A percentile compares a stretch with the other conserved stretches of the same genome.
phyloP scores from a whole-genome alignment of 2,329 filamentous ascomycete species.

The Zymoseptoria crescenta region DNA sequence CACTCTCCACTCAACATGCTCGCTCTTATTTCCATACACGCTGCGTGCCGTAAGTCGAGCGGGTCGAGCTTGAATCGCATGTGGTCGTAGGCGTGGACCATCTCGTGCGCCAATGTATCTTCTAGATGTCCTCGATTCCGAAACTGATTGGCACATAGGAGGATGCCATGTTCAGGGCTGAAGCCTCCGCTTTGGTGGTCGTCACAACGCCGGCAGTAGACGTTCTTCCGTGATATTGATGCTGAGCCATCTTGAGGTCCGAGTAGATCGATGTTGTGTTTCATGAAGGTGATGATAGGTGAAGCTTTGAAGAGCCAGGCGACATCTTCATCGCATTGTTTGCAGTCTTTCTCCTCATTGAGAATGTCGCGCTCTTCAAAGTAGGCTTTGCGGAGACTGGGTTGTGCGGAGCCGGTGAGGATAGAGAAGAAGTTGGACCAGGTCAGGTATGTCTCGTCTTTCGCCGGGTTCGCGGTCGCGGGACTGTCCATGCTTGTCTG shows the following conservation, averaged over 20 bases:
- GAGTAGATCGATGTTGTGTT: constrained; percentile 69
- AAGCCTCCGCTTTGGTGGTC: constrained; percentile 73
- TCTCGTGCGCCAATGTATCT: constrained; percentile 91
- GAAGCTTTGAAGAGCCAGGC: constrained; percentile 80
- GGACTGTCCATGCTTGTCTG: neutral
- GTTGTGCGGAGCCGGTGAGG: constrained; percentile 63
- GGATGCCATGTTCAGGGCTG: constrained; percentile 74
- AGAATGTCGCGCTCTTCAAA: constrained; percentile 66
- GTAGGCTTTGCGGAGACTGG: constrained; percentile 65
- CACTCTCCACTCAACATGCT: constrained; percentile 92
- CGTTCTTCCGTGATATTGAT: constrained; percentile 62
- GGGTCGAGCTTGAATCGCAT: constrained; percentile 85
- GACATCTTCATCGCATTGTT: constrained; percentile 69
- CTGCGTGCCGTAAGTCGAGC: constrained; percentile 74
- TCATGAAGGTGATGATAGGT: constrained; percentile 79
- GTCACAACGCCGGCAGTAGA: constrained; percentile 74
- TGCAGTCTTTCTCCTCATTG: constrained; percentile 71
- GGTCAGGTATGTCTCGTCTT: constrained; percentile 37
- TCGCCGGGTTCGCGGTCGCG: constrained; percentile 1
- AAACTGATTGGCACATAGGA: constrained; percentile 89
- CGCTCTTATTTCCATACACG: constrained; percentile 93
- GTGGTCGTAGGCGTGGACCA: constrained; percentile 96
- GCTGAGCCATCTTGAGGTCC: constrained; percentile 48
- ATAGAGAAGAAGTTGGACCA: constrained; percentile 86
- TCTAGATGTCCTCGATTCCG: constrained; percentile 73